Evolutionary conservation across 2,329 filamentous ascomycete species (phyloP), one percentile per base, ranked within the genome.

Genomic region (Helotiales sp.): DNA sequence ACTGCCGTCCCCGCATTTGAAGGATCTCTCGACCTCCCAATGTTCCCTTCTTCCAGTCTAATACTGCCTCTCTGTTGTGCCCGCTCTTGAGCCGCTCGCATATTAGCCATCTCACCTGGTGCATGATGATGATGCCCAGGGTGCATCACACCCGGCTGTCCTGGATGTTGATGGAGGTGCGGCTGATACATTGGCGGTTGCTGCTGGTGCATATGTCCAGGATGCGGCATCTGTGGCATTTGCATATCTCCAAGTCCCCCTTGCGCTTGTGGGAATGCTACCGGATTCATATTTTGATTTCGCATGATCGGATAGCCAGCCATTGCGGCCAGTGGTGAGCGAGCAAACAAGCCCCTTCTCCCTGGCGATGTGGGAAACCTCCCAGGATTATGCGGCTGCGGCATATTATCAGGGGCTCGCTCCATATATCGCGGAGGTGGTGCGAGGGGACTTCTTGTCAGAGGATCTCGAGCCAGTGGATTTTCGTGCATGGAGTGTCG

Each of bases 11-110:
- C 49, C 3, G 24, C 24, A 52, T 28, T 52, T 13, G 49, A 52
- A 52, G 49, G 49, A 52, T 52, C 49, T 30, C 49, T 52, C 24
- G 49, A 52, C 24, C 49, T 26, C 24, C 49, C 49, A 30, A 52
- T 6, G 30, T 52, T 52, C 13, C 49, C 49, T 30, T 52, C 49
- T 13, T 52, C 22, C 13, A 6, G 17, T 45, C 49, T 52, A 1
- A n/a, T 6, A 30, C 49, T 52, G 6, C 26, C 49, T 52, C 49
- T 30, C 26, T n/a, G 49, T 26, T 30, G 49, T 52, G 24, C 49
- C 15, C 30, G 49, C 26, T 52, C 49, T 52, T 52, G 49, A 52
- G 49, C 26, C 8, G 24, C 49, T 52, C 24, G 24, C 49, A 52
- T 52, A n/a, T 52, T 26, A 24, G 49, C 24, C 11, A 52, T 52